A percentile compares a stretch with the other conserved stretches of the same genome.
phyloP scores from a whole-genome alignment of 192 early-diverging fungal species.

The Pecoramyces ruminantium region DNA sequence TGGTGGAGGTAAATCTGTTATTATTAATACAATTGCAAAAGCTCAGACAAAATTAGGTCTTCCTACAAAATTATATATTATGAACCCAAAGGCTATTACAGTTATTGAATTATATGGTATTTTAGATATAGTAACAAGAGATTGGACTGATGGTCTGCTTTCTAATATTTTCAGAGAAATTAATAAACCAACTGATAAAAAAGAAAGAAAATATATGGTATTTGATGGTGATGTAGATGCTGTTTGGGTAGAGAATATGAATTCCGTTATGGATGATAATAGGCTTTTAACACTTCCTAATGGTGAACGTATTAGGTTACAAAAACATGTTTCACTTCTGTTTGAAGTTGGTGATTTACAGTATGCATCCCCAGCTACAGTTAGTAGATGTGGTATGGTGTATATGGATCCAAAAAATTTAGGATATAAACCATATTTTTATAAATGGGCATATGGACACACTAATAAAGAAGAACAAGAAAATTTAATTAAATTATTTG shows the following conservation, averaged over 20 bases:
- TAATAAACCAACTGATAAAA: constrained; percentile 39
- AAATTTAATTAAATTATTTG: constrained; percentile 19
- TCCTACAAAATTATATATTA: constrained; percentile 30
- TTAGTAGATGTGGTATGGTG: constrained; percentile 42
- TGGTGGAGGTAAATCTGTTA: constrained; percentile 40
- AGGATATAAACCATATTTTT: constrained; percentile 30
- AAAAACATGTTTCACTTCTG: constrained; percentile 33
- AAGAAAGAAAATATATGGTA: constrained; percentile 42
- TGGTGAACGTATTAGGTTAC: constrained; percentile 36
- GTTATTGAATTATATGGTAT: constrained; percentile 41
- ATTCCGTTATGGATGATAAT: constrained; percentile 50
- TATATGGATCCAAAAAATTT: constrained; percentile 48
- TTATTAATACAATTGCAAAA: constrained; percentile 36
- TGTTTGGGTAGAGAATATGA: constrained; percentile 49
- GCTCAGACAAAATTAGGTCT: constrained; percentile 41
- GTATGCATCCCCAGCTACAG: constrained; percentile 41
- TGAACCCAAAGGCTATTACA: constrained; percentile 42
- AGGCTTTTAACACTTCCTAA: constrained; percentile 36
- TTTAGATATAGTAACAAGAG: constrained; percentile 31
- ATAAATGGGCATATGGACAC: constrained; percentile 27
- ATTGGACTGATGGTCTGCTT: constrained; percentile 42
- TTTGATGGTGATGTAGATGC: constrained; percentile 46
- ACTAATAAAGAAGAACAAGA: constrained; percentile 29
- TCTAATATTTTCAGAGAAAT: constrained; percentile 42
- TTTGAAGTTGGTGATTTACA: constrained; percentile 47